Percentiles rank a stretch among this genome's conserved stretches.
Conservation (phyloP, 352 stramenopile genomes). For the Aphanomyces astaci region DNA sequence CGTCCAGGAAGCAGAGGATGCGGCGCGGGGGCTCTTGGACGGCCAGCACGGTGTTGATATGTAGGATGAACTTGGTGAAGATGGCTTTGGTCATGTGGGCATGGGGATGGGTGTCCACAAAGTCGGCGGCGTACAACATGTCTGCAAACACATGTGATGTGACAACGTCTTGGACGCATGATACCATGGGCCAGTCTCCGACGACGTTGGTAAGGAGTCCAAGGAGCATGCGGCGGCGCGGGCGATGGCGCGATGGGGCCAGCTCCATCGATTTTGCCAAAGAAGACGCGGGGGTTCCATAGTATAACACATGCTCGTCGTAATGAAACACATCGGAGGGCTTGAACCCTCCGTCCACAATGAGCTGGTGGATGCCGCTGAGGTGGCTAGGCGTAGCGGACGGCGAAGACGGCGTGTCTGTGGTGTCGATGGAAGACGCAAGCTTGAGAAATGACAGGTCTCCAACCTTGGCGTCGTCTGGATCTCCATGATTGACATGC, state of each 20-base stretch:
- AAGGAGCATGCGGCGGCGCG: background rate
- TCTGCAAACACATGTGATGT: background rate
- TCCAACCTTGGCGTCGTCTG: background rate
- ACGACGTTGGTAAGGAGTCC: slow-evolving; percentile 10
- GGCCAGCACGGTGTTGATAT: slow-evolving; percentile 16
- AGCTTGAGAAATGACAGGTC: slow-evolving; percentile 7
- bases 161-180: background rate
- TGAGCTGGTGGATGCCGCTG: slow-evolving; percentile 8
- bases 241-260: background rate
- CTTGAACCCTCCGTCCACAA: slow-evolving; percentile 13
- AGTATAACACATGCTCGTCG: slow-evolving; percentile 18
- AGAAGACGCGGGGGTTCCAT: background rate
- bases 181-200: background rate
- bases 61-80: slow-evolving; percentile 20
- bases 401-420: background rate
- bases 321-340: slow-evolving; percentile 18
- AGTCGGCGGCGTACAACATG: slow-evolving; percentile 18
- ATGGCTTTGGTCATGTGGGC: slow-evolving; percentile 12
- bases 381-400: background rate
- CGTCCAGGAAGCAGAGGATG: slow-evolving; percentile 20
- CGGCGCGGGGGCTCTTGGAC: background rate
- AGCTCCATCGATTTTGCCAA: no score
- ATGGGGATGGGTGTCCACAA: slow-evolving; percentile 2
- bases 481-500: background rate
- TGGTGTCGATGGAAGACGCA: background rate